Conservation (phyloP, 176 grass and related monocot genomes). For the Oryza meyeriana region DNA sequence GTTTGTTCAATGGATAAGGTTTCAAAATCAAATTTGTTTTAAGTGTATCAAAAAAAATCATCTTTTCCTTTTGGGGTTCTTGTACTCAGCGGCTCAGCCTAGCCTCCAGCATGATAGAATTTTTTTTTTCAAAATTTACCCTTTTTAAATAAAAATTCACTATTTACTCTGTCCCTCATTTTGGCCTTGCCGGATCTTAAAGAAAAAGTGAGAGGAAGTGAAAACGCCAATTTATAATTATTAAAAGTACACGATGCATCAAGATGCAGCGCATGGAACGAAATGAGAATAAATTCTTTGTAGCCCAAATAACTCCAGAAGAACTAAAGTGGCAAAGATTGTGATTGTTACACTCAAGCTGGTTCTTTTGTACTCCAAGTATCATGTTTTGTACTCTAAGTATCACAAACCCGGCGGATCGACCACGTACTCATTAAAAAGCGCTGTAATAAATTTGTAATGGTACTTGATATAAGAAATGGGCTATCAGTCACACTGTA, state of each 20-base stretch:
- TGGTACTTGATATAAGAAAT: background rate
- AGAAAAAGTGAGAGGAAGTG: background rate
- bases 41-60: no score
- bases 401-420: background rate
- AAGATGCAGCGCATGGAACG: background rate
- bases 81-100: no score
- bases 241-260: background rate
- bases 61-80: no score
- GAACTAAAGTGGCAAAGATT: background rate
- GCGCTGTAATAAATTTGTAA: background rate
- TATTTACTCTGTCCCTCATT: background rate
- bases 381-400: slow-evolving; percentile 25
- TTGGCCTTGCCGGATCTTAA: background rate
- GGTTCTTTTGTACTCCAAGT: background rate
- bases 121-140: no score
- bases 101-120: no score
- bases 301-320: background rate
- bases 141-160: background rate
- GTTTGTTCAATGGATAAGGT: no score
- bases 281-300: background rate
- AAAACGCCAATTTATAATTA: background rate
- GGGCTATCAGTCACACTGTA: background rate
- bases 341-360: background rate
- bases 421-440: no score
- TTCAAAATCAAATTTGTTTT: no score